A percentile compares a stretch with the other conserved stretches of the same genome.
These are phyloP conservation scores for Caryopteris hybrid DNA, from an alignment of 305 asterid genomes.

Conservation along the genomic window DNA sequence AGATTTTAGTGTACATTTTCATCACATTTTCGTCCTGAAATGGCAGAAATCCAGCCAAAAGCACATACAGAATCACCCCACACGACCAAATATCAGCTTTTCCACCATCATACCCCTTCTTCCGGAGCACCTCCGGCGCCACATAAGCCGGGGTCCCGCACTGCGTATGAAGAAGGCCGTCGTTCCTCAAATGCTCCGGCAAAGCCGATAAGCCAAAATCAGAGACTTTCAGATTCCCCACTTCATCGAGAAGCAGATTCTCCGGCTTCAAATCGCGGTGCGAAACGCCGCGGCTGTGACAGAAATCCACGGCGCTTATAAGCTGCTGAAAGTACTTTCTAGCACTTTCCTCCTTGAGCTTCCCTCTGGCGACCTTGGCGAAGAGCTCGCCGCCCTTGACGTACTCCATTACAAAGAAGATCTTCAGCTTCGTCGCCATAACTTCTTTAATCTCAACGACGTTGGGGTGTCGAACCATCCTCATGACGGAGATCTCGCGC, in stretches of 20 bases:
- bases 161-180: conserved; percentile 76
- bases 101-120: conserved; percentile 71
- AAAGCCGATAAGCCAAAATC: conserved; percentile 79
- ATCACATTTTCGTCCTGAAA: conserved; percentile 67
- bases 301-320: conserved; percentile 64
- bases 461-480: conserved; percentile 64
- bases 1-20: conserved; percentile 66
- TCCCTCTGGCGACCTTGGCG: conserved; percentile 50
- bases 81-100: conserved; percentile 83
- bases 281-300: conserved; percentile 84
- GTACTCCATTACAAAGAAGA: conserved; percentile 66
- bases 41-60: conserved; percentile 68
- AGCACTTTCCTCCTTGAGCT: conserved; percentile 46
- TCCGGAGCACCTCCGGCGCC: conserved; percentile 69
- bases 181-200: conserved; percentile 62
- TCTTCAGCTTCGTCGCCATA: conserved; percentile 64
- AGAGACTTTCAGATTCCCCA: conserved; percentile 59
- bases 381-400: conserved; percentile 76
- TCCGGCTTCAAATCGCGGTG: conserved; percentile 80
- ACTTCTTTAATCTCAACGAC: conserved; percentile 71
- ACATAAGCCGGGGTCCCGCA: conserved; percentile 90
- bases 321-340: conserved; percentile 76
- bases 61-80: conserved; percentile 71
- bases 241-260: conserved; percentile 68
- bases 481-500: conserved; percentile 68